Conservation (phyloP, 805 yeast genomes). For the Candida vaughaniae region DNA sequence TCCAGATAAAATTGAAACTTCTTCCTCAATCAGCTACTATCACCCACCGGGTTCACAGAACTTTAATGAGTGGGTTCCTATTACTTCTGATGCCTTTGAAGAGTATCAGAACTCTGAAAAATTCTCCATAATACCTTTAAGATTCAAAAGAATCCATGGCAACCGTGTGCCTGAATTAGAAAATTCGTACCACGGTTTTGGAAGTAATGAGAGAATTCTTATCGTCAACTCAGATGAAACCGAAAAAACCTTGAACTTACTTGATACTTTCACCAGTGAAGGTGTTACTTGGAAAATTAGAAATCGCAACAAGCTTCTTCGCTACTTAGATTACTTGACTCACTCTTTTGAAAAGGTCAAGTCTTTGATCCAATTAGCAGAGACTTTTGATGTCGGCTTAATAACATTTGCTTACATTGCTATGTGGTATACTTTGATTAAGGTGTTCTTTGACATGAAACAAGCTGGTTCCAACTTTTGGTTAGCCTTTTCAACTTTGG, state of each 20-base stretch:
- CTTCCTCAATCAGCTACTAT: conserved; percentile 25
- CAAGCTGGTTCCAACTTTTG: conserved; percentile 81
- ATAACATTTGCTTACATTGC: conserved; percentile 80
- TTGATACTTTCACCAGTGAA: conserved; percentile 29
- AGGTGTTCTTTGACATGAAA: conserved; percentile 74
- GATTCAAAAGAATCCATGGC: conserved; percentile 48
- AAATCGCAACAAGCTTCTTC: conserved; percentile 54
- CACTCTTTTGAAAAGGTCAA: conserved; percentile 39
- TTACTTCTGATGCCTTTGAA: conserved; percentile 38
- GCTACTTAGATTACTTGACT: conserved; percentile 52
- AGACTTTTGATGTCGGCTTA: conserved; percentile 78
- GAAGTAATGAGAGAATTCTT: conserved; percentile 43
- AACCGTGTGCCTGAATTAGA: conserved; percentile 42
- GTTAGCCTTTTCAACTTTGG: conserved; percentile 77
- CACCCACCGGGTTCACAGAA: conserved; percentile 35
- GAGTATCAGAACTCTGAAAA: conserved; percentile 44
- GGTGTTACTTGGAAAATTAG: conserved; percentile 63
- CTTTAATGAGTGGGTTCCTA: conserved; percentile 46
- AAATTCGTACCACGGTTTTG: conserved; percentile 38
- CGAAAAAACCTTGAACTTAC: conserved; percentile 19
- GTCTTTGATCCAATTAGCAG: conserved; percentile 64
- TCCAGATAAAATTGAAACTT: conserved; percentile 38
- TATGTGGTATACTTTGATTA: conserved; percentile 80
- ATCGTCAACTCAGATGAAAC: conserved; percentile 31
- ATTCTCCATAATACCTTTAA: conserved; percentile 53